Evolutionary conservation across 768 basidiomycete genomes (phyloP), one percentile per base, ranked within the genome.

Genomic region (Phaffia australis): DNA sequence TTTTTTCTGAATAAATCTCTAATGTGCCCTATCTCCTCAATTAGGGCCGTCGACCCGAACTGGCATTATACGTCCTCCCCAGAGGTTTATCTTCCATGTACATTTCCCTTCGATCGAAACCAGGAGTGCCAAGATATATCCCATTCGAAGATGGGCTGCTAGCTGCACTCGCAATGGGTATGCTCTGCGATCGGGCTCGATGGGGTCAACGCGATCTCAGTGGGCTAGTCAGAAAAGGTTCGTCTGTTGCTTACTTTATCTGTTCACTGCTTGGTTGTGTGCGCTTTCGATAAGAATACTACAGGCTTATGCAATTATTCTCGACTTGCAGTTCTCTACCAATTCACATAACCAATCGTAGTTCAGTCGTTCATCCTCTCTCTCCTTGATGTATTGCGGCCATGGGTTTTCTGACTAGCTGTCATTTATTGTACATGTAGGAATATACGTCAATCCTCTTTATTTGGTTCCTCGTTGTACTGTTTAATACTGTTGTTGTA

Each of bases 41-140:
- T 7, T 30, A 60, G 47, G 19, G 59, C 1, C 66, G 60, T 16
- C 61, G 67, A 1, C 49, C 57, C 19, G 62, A 69, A 46, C 61
- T 69, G n/a, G 67, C 67, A 3, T 32, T 69, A 3, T 69, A 64
- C 50, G 67, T 69, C 32, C 62, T 69, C 15, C 67, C 67, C 15
- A 49, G 63, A 19, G 56, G 61, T 1, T 27, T 69, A 1, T 55
- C 60, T 23, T 42, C 55, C 3, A 7, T 48, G 15, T 60, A 67
- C 66, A 46, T 52, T n/a, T 35, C 50, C 25, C 32, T 54, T 19
- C 25, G 60, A 19, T 46, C 25, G 11, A 32, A 60, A 16, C 18
- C 59, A 8, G 25, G 19, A 16, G 21, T 63, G 7, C 66, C 66
- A 2, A 18, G 51, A 0, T 48, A 60, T n/a, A 35, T 63, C 46